These are phyloP conservation scores for Sechiopsis laciniata DNA, from an alignment of 306 rosid genomes.

Conservation along the genomic window DNA sequence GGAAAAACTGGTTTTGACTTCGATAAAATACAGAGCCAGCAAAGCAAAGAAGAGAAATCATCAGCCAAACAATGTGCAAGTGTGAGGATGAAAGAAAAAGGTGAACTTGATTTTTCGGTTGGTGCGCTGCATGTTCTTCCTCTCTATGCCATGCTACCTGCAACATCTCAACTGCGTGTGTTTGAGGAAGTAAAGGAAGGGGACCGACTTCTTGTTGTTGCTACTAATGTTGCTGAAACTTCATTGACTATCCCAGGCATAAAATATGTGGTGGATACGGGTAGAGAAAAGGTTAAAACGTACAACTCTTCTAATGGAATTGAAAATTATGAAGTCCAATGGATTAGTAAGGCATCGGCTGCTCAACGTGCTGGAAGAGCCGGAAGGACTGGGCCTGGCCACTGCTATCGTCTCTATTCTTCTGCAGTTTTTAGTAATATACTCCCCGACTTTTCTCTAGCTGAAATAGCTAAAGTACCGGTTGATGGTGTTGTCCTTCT, in stretches of 20 bases:
- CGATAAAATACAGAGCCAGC: constrained; percentile 26
- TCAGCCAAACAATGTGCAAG: constrained; percentile 32
- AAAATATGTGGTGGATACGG: constrained; percentile 87
- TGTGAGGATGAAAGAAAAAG: constrained; percentile 27
- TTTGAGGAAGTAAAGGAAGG: constrained; percentile 70
- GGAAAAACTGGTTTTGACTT: constrained; percentile 32
- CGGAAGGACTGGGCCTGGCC: constrained; percentile 93
- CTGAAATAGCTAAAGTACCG: constrained; percentile 79
- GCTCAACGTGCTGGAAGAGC: constrained; percentile 88
- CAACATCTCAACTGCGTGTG: constrained; percentile 68
- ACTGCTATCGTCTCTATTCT: constrained; percentile 83
- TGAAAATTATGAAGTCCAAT: constrained; percentile 68
- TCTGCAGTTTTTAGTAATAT: constrained; percentile 66
- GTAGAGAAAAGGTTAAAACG: constrained; percentile 79
- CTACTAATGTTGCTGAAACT: constrained; percentile 98
- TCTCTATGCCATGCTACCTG: constrained; percentile 88
- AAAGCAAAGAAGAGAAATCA: constrained; percentile 30
- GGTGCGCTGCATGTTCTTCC: constrained; percentile 68
- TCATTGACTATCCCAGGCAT: constrained; percentile 88
- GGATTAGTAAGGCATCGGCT: constrained; percentile 97
- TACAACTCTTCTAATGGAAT: constrained; percentile 72
- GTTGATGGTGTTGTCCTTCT: constrained; percentile 78
- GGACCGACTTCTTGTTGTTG: constrained; percentile 76
- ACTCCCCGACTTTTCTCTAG: constrained; percentile 59
- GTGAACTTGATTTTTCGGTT: constrained; percentile 29